Percentiles rank a stretch among this genome's conserved stretches.
Evolutionary conservation across 2,329 filamentous ascomycete species (phyloP).

Genomic region (Curvularia sp.): DNA sequence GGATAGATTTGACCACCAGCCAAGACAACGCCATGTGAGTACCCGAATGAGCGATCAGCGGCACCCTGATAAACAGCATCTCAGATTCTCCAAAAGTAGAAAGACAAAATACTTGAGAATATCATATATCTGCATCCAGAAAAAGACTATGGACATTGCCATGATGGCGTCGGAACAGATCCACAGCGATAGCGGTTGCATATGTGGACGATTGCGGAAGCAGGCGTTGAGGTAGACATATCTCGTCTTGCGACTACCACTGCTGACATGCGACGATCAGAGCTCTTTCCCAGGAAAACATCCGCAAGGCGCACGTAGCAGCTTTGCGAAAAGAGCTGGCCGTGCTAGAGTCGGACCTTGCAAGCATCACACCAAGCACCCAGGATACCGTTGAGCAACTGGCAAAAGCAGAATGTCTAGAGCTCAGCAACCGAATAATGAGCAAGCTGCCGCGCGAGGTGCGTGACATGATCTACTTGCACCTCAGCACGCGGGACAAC

Average conservation of each 20-base stretch:
- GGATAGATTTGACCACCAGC: not conserved
- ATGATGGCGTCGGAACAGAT: not conserved
- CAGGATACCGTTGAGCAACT: slow-evolving; percentile 16
- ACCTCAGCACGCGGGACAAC: slow-evolving; percentile 20
- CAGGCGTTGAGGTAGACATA: slow-evolving; percentile 6
- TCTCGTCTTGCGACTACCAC: not conserved
- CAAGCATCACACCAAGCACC: slow-evolving; percentile 9
- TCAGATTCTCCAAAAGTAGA: too few relatives aligned
- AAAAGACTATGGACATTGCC: not conserved
- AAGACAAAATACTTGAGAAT: not conserved
- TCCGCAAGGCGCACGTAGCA: slow-evolving; percentile 12
- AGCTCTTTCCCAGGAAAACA: slow-evolving; percentile 8
- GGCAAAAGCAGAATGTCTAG: slow-evolving; percentile 26
- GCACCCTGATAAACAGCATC: slow-evolving; percentile 6
- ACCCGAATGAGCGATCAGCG: slow-evolving; percentile 13
- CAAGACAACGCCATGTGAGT: slow-evolving; percentile 4
- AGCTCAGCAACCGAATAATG: slow-evolving; percentile 16
- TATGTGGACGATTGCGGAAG: slow-evolving; percentile 5
- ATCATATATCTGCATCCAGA: not conserved
- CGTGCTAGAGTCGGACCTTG: slow-evolving; percentile 15
- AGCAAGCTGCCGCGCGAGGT: slow-evolving; percentile 25
- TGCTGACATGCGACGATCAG: slow-evolving; percentile 5
- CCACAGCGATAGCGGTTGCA: not conserved
- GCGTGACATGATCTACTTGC: slow-evolving; percentile 30
- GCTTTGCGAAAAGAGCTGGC: slow-evolving; percentile 16